Evolutionary conservation across 768 basidiomycete species (phyloP).

Genomic region (Cyclocybe cylindracea): DNA sequence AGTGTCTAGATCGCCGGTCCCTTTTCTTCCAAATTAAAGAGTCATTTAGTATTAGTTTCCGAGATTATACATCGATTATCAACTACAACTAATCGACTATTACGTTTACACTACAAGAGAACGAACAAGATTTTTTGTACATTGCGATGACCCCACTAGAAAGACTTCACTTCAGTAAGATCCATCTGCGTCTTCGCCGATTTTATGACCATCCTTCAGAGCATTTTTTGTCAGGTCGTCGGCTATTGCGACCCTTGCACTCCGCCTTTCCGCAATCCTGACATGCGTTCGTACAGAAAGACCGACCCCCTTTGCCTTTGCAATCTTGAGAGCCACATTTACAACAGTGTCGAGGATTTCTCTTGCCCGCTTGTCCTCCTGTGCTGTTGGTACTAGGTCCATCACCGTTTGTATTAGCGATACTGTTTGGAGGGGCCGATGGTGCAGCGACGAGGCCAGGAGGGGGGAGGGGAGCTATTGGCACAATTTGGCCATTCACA

Average conservation of each 20-base stretch:
- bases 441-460: conserved; percentile 2
- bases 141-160: no score
- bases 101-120: no score
- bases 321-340: conserved; percentile 83
- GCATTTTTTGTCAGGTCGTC: conserved; percentile 76
- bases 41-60: no score
- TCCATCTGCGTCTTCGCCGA: no score
- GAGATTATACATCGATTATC: no score
- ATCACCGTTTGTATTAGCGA: not conserved
- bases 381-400: not conserved
- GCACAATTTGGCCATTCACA: conserved; percentile 23
- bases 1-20: no score
- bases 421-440: conserved; percentile 9
- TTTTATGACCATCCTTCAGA: conserved; percentile 48
- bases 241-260: conserved; percentile 76
- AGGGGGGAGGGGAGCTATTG: conserved; percentile 12
- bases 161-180: no score
- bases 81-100: no score
- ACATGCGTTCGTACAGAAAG: conserved; percentile 72
- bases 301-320: conserved; percentile 79
- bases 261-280: conserved; percentile 84
- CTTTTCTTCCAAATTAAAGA: no score
- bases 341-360: conserved; percentile 74
- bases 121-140: no score
- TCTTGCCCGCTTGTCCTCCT: conserved; percentile 37